Conservation (phyloP, 148 eudicot genomes). For the Mesembryanthemum crystallinum region DNA sequence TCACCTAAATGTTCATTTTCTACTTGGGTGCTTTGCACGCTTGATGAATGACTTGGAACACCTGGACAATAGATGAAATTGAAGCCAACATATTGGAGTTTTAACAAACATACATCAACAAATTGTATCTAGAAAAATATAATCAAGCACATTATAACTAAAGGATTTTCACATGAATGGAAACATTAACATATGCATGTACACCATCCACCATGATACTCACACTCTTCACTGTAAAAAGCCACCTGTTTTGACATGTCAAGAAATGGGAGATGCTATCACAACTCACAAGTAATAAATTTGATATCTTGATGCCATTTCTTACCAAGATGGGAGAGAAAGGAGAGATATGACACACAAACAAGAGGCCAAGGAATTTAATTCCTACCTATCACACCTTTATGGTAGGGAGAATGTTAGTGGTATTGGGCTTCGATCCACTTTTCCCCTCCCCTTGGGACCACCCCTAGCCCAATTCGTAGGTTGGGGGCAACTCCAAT, state of each 20-base stretch:
- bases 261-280: neutral
- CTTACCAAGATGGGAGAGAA: neutral
- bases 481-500: no score
- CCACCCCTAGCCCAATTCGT: no score
- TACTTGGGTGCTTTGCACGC: slow-evolving; percentile 43
- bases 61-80: slow-evolving; percentile 31
- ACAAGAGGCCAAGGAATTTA: neutral
- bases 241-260: neutral
- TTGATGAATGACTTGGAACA: slow-evolving; percentile 40
- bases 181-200: neutral
- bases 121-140: neutral
- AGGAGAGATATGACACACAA: neutral
- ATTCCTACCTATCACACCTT: no score
- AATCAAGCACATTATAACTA: neutral
- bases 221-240: neutral
- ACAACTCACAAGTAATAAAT: no score
- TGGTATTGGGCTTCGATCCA: no score
- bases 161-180: neutral
- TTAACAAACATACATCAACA: neutral
- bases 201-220: slow-evolving; percentile 5
- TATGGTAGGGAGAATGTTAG: no score
- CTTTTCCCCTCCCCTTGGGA: no score
- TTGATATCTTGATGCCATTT: neutral
- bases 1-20: slow-evolving; percentile 29
- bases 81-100: slow-evolving; percentile 16